A percentile compares a stretch with the other conserved stretches of the same genome.
Conservation (phyloP, 2,329 filamentous ascomycete genomes). For the Fusarium virguliforme region DNA sequence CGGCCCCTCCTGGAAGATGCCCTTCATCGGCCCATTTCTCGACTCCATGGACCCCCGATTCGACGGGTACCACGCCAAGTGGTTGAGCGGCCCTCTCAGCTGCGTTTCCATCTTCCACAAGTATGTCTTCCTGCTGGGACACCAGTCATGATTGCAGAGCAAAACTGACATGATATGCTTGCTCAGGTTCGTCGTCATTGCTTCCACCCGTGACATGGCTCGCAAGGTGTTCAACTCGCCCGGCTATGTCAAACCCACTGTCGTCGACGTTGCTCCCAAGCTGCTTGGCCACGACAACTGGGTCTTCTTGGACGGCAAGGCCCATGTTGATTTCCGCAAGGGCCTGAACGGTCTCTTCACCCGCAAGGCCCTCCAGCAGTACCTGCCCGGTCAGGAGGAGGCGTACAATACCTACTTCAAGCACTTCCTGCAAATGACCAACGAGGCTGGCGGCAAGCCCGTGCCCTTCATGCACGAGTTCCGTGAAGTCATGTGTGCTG, state of each 20-base stretch:
- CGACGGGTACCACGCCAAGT: constrained; percentile 91
- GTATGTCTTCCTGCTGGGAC: constrained; percentile 64
- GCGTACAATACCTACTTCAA: constrained; percentile 92
- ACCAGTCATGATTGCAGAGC: neutral
- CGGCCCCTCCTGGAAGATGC: constrained; percentile 82
- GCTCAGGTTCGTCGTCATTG: constrained; percentile 93
- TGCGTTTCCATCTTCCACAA: constrained; percentile 99
- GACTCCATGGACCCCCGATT: constrained; percentile 94
- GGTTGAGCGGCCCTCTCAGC: constrained; percentile 90
- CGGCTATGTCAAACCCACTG: constrained; percentile 91
- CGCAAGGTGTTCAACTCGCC: constrained; percentile 98
- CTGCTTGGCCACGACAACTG: constrained; percentile 93
- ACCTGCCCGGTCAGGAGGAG: constrained; percentile 93
- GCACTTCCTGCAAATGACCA: constrained; percentile 82
- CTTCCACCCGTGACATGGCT: constrained; percentile 93
- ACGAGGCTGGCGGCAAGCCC: constrained; percentile 80
- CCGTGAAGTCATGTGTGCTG: constrained; percentile 94
- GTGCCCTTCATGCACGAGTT: constrained; percentile 92
- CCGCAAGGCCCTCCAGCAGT: constrained; percentile 86
- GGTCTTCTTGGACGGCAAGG: constrained; percentile 97
- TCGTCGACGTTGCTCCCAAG: constrained; percentile 95
- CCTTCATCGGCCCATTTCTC: constrained; percentile 96
- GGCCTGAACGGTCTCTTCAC: constrained; percentile 96
- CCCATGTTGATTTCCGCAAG: constrained; percentile 97
- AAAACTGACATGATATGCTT: constrained; percentile 25